phyloP scores from a whole-genome alignment of 2,329 filamentous ascomycete species.

The Nemania sp. region DNA sequence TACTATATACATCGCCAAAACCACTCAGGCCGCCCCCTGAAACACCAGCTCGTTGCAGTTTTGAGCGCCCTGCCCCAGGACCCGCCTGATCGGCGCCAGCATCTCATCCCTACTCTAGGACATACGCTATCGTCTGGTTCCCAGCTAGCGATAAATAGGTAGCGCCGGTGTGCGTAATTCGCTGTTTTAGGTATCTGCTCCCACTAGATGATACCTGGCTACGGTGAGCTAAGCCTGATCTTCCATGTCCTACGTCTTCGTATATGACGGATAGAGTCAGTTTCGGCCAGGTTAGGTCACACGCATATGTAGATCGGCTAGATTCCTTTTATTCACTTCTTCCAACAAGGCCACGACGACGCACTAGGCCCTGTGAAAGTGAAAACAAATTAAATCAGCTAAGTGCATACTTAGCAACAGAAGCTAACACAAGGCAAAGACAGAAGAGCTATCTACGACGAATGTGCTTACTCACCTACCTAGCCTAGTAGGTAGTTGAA shows the following conservation, averaged over 20 bases:
- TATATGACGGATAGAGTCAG: background rate
- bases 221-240: background rate
- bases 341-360: background rate
- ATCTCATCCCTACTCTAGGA: background rate
- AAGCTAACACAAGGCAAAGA: background rate
- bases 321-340: background rate
- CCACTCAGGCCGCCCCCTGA: slow-evolving; percentile 5
- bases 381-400: background rate
- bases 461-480: background rate
- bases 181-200: background rate
- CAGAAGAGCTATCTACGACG: background rate
- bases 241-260: background rate
- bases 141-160: background rate
- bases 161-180: background rate
- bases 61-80: background rate
- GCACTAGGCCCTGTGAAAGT: background rate
- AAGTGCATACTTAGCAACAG: background rate
- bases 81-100: slow-evolving; percentile 12
- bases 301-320: too few relatives aligned
- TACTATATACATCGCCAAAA: slow-evolving; percentile 2
- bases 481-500: background rate
- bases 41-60: slow-evolving; percentile 11
- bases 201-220: background rate
- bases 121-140: background rate
- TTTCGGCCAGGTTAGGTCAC: too few relatives aligned